These are phyloP conservation scores for Yamadazyma trypodendri DNA, from an alignment of 1,139 yeast species.

Conservation along the genomic window DNA sequence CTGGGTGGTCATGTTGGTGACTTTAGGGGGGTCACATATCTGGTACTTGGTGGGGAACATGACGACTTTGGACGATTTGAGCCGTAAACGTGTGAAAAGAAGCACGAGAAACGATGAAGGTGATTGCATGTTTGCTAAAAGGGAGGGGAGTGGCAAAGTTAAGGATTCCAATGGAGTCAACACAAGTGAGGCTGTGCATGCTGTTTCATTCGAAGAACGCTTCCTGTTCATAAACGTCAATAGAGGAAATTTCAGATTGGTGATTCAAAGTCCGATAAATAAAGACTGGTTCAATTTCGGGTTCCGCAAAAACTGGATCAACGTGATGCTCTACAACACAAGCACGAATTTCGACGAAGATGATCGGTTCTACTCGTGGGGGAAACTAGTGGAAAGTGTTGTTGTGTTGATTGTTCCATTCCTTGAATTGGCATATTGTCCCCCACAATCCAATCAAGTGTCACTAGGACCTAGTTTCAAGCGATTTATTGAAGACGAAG, in stretches of 20 bases:
- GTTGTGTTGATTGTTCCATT: slow-evolving; percentile 29
- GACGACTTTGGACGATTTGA: slow-evolving; percentile 45
- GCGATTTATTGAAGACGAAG: slow-evolving; percentile 19
- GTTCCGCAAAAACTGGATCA: slow-evolving; percentile 31
- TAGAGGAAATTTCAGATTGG: slow-evolving; percentile 23
- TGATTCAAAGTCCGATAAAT: slow-evolving; percentile 27
- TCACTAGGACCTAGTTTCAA: slow-evolving; percentile 21
- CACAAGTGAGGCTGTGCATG: no score
- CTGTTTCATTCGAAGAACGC: no score
- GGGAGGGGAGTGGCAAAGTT: not conserved
- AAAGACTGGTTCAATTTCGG: slow-evolving; percentile 33
- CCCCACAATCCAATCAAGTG: slow-evolving; percentile 5
- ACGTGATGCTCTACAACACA: slow-evolving; percentile 21
- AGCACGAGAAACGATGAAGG: not conserved
- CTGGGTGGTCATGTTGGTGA: slow-evolving; percentile 42
- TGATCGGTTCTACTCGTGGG: slow-evolving; percentile 8
- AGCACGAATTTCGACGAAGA: slow-evolving; percentile 8
- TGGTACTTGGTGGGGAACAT: slow-evolving; percentile 40
- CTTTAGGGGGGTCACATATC: slow-evolving; percentile 36
- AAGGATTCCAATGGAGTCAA: no score
- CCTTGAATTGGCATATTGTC: slow-evolving; percentile 23
- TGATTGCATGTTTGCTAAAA: not conserved
- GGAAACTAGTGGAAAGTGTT: slow-evolving; percentile 19
- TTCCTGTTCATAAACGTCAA: slow-evolving; percentile 31
- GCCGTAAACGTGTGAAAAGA: slow-evolving; percentile 20